phyloP scores from a whole-genome alignment of 805 yeast genomes.

The Zygosaccharomyces bailii region DNA sequence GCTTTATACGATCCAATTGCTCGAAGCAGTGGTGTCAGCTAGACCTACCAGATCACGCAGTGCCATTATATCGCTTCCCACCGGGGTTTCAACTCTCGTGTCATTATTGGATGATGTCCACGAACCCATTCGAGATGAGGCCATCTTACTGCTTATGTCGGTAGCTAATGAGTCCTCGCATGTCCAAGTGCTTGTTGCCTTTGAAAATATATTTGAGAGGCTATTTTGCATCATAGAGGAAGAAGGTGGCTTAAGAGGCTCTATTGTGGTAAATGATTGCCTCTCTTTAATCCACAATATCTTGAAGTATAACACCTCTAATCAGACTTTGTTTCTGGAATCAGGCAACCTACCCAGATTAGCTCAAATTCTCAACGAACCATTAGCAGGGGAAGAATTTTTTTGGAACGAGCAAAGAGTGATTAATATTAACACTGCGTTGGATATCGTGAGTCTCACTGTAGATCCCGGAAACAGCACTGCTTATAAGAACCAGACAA shows the following conservation, averaged over 20 bases:
- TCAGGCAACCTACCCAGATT: conserved; percentile 72
- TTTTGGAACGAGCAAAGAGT: conserved; percentile 77
- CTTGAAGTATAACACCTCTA: conserved; percentile 77
- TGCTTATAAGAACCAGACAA: conserved; percentile 57
- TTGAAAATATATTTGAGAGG: conserved; percentile 85
- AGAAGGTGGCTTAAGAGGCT: conserved; percentile 88
- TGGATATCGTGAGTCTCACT: conserved; percentile 71
- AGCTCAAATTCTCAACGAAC: conserved; percentile 59
- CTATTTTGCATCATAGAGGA: conserved; percentile 74
- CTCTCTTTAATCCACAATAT: conserved; percentile 69
- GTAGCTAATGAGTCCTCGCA: conserved; percentile 77
- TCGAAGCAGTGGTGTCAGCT: conserved; percentile 78
- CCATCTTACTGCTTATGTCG: conserved; percentile 77
- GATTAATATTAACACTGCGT: conserved; percentile 59
- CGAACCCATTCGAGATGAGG: conserved; percentile 88
- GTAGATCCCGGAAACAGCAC: conserved; percentile 70
- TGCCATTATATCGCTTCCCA: conserved; percentile 64
- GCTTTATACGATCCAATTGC: conserved; percentile 75
- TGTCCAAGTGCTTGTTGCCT: conserved; percentile 89
- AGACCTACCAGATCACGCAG: conserved; percentile 74
- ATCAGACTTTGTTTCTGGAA: conserved; percentile 84
- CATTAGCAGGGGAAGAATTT: conserved; percentile 47
- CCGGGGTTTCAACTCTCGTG: conserved; percentile 77
- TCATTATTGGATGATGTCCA: conserved; percentile 55
- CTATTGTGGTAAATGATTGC: conserved; percentile 88